Conservation (phyloP, 768 basidiomycete species). For the Lentinula guzmanii region DNA sequence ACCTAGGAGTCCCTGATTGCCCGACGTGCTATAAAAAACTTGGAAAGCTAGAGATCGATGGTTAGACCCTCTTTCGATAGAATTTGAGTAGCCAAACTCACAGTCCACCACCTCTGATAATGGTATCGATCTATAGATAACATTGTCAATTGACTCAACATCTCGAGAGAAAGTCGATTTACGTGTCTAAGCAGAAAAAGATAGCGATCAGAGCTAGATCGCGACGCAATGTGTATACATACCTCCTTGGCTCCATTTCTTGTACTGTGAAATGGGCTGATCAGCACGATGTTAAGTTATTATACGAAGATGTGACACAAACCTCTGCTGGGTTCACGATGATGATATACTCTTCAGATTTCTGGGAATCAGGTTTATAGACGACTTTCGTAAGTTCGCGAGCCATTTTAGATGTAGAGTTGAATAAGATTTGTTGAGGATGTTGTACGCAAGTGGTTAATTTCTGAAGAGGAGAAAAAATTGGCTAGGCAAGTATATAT, state of each 20-base stretch:
- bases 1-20: conserved; percentile 70
- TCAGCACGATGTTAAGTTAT: conserved; percentile 4
- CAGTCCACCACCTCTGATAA: conserved; percentile 79
- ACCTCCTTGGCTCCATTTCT: conserved; percentile 82
- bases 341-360: conserved; percentile 67
- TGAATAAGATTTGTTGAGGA: conserved; percentile 8
- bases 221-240: conserved; percentile 19
- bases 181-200: conserved; percentile 53
- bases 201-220: conserved; percentile 10
- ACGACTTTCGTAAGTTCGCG: conserved; percentile 61
- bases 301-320: conserved; percentile 14
- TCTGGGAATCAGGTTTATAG: conserved; percentile 62
- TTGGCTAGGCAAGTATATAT: background rate
- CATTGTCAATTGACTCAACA: conserved; percentile 9
- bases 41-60: conserved; percentile 47
- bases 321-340: conserved; percentile 67
- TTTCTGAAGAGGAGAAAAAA: conserved; percentile 4
- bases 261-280: conserved; percentile 39
- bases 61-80: background rate
- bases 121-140: conserved; percentile 50
- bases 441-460: background rate
- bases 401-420: conserved; percentile 26
- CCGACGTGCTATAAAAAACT: conserved; percentile 67
- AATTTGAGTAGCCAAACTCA: conserved; percentile 27
- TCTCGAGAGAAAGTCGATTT: conserved; percentile 19